Evolutionary conservation across 371 early-diverging fungal genomes (phyloP).

Genomic region (Mortierella sp.): DNA sequence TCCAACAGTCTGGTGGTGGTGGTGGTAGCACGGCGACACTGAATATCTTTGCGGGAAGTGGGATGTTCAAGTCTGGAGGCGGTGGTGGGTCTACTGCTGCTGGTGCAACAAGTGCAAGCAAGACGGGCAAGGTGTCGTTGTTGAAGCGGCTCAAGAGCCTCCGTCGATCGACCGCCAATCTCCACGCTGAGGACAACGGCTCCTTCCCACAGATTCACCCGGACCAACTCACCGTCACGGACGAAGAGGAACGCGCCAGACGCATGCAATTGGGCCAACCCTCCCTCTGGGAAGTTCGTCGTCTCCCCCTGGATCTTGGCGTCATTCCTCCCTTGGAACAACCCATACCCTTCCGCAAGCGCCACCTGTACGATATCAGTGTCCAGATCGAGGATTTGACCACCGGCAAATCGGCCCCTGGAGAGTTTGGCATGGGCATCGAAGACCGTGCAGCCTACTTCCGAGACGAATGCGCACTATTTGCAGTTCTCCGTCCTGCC

Average conservation of each 20-base stretch:
- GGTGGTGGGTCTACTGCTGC: neutral
- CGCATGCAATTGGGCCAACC: slow-evolving; percentile 43
- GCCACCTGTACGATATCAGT: slow-evolving; percentile 35
- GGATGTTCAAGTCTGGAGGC: neutral
- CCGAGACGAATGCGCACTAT: slow-evolving; percentile 40
- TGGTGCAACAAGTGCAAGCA: neutral
- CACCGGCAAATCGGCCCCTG: slow-evolving; percentile 32
- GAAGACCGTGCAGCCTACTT: slow-evolving; percentile 48
- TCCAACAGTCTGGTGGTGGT: neutral
- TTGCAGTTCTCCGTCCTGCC: slow-evolving; percentile 36
- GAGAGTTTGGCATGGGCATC: slow-evolving; percentile 53
- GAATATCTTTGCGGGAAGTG: neutral
- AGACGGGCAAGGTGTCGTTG: slow-evolving; percentile 19
- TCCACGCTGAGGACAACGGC: slow-evolving; percentile 8
- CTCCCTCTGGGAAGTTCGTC: slow-evolving; percentile 47
- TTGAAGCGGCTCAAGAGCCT: slow-evolving; percentile 35
- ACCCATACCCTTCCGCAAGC: slow-evolving; percentile 43
- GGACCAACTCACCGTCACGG: slow-evolving; percentile 29
- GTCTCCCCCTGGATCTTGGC: slow-evolving; percentile 39
- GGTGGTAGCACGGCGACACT: neutral
- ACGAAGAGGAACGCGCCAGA: slow-evolving; percentile 36
- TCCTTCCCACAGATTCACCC: slow-evolving; percentile 40
- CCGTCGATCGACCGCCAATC: slow-evolving; percentile 17
- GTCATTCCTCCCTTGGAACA: slow-evolving; percentile 44
- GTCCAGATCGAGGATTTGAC: slow-evolving; percentile 43